phyloP scores from a whole-genome alignment of 768 basidiomycete genomes.

The Xanthoconium purpureum region DNA sequence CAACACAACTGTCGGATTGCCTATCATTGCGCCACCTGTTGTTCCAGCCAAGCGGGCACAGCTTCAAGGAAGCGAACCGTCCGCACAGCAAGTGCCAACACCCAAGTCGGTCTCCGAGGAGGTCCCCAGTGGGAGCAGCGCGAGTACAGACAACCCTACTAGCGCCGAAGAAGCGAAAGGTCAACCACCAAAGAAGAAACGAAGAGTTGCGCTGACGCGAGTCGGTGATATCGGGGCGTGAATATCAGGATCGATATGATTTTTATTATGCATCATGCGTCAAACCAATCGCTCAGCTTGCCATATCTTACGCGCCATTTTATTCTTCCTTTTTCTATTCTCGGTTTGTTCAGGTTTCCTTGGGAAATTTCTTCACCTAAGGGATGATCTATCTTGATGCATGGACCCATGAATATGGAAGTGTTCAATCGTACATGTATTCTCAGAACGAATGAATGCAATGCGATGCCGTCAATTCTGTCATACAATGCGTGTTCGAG shows the following conservation, averaged over 20 bases:
- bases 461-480: slow-evolving; percentile 16
- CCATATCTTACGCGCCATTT: slow-evolving; percentile 16
- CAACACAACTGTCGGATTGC: slow-evolving; percentile 34
- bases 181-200: slow-evolving; percentile 82
- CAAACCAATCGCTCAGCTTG: background rate
- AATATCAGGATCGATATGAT: background rate
- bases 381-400: slow-evolving; percentile 7
- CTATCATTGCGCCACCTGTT: slow-evolving; percentile 30
- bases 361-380: background rate
- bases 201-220: slow-evolving; percentile 71
- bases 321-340: slow-evolving; percentile 14
- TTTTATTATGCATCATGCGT: slow-evolving; percentile 7
- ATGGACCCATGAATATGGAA: slow-evolving; percentile 1
- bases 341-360: slow-evolving; percentile 10
- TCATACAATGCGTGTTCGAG: slow-evolving; percentile 10
- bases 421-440: slow-evolving; percentile 21
- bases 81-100: slow-evolving; percentile 20
- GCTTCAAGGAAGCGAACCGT: slow-evolving; percentile 22
- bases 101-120: slow-evolving; percentile 32
- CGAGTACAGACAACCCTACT: slow-evolving; percentile 3
- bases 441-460: slow-evolving; percentile 12
- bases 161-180: slow-evolving; percentile 23
- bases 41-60: slow-evolving; percentile 38
- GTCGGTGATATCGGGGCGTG: slow-evolving; percentile 53
- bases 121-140: slow-evolving; percentile 11